Conservation (phyloP, 495 filamentous ascomycete genomes). For the Xylona heveae region DNA sequence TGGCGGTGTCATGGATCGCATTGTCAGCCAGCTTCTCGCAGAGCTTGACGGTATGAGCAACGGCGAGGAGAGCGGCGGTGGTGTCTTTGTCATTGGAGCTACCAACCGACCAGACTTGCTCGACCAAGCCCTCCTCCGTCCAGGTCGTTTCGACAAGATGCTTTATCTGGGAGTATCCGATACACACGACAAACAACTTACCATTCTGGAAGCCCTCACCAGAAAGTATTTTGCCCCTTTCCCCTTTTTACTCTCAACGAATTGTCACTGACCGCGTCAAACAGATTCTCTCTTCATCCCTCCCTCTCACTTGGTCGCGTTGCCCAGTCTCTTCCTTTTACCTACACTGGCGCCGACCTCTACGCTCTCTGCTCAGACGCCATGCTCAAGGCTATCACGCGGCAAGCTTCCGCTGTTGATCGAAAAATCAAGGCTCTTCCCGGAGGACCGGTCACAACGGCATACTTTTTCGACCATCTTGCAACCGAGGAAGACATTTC, state of each 20-base stretch:
- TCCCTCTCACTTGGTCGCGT: slow-evolving; percentile 51
- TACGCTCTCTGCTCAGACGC: slow-evolving; percentile 94
- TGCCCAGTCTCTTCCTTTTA: slow-evolving; percentile 68
- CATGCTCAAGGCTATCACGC: slow-evolving; percentile 95
- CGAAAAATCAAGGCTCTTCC: slow-evolving; percentile 46
- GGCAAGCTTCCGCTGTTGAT: slow-evolving; percentile 70
- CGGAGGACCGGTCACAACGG: slow-evolving; percentile 49
- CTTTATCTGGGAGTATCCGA: slow-evolving; percentile 90
- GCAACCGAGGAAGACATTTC: slow-evolving; percentile 62
- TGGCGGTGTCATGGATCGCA: slow-evolving; percentile 97
- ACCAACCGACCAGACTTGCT: slow-evolving; percentile 90
- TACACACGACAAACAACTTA: slow-evolving; percentile 90
- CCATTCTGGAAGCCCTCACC: slow-evolving; percentile 82
- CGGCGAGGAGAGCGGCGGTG: slow-evolving; percentile 57
- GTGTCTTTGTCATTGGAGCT: slow-evolving; percentile 94
- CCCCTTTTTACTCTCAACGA: slow-evolving; percentile 7
- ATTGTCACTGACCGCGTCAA: background rate
- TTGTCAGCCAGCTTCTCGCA: slow-evolving; percentile 85
- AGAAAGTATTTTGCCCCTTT: slow-evolving; percentile 44
- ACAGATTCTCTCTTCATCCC: slow-evolving; percentile 64
- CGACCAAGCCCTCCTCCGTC: slow-evolving; percentile 74
- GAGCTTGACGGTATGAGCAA: slow-evolving; percentile 94
- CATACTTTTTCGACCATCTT: slow-evolving; percentile 87
- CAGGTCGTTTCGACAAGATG: slow-evolving; percentile 97
- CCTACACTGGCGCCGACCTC: slow-evolving; percentile 91